These are phyloP conservation scores for Fusarium luffae DNA, from an alignment of 2,329 filamentous ascomycete species.

Conservation along the genomic window DNA sequence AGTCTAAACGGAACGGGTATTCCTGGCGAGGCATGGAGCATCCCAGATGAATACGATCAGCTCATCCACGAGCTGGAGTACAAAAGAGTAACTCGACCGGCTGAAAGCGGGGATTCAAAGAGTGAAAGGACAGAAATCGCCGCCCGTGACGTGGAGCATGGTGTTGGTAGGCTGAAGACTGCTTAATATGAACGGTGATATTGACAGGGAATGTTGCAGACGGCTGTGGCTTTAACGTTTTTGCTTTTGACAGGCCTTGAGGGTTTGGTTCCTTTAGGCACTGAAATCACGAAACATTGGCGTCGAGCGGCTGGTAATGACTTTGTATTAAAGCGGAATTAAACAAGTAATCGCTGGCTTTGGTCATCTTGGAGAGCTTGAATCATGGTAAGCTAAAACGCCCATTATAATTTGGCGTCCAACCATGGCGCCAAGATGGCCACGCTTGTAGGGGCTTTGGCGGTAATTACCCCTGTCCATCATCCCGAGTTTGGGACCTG, in stretches of 20 bases:
- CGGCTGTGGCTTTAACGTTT: conserved; percentile 7
- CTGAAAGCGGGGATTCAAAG: conserved; percentile 2
- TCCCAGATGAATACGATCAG: conserved; percentile 15
- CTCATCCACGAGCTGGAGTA: conserved; percentile 13
- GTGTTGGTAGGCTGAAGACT: conserved; percentile 14
- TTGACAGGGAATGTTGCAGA: conserved; percentile 28
- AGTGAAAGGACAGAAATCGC: conserved; percentile 3
- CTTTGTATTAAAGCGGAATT: neutral
- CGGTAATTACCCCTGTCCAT: conserved; percentile 32
- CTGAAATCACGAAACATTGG: conserved; percentile 32
- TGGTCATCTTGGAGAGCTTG: conserved; percentile 1
- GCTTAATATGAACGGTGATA: conserved; percentile 28
- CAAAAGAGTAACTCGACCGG: conserved; percentile 17
- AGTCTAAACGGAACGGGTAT: conserved; percentile 5
- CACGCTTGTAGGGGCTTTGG: conserved; percentile 30
- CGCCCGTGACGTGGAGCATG: conserved; percentile 16
- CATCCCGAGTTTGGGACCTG: conserved; percentile 25
- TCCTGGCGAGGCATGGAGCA: conserved; percentile 26
- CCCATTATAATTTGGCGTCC: conserved; percentile 23
- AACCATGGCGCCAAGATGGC: conserved; percentile 37
- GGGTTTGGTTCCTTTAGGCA: neutral
- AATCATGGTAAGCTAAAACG: conserved; percentile 23
- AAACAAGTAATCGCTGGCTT: conserved; percentile 2
- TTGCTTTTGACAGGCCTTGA: neutral
- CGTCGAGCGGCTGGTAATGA: conserved; percentile 17